These are phyloP conservation scores for Bacidia gigantensis DNA, from an alignment of 495 filamentous ascomycete species.

Conservation along the genomic window DNA sequence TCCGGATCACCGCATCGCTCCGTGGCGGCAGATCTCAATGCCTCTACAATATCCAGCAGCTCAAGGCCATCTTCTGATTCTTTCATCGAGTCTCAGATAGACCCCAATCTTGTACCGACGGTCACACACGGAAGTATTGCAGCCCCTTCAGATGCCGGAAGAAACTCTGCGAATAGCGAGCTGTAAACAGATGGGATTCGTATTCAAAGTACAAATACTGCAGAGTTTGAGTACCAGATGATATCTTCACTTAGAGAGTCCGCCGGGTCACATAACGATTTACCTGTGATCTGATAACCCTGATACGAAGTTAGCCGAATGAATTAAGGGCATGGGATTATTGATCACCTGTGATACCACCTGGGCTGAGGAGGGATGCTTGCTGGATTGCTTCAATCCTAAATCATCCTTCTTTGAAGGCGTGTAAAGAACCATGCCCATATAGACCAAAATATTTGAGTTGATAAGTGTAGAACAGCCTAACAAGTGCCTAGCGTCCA, in stretches of 20 bases:
- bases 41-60: constrained; percentile 22
- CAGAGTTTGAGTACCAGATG: constrained; percentile 41
- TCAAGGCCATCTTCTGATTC: constrained; percentile 45
- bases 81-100: constrained; percentile 38
- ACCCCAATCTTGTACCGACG: constrained; percentile 29
- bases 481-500: too few relatives aligned
- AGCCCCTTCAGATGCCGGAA: neutral
- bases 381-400: too few relatives aligned
- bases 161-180: constrained; percentile 1
- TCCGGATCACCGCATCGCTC: neutral
- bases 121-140: constrained; percentile 2
- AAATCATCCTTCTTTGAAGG: too few relatives aligned
- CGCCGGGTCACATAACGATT: constrained; percentile 23
- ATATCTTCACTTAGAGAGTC: constrained; percentile 50
- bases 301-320: too few relatives aligned
- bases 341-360: too few relatives aligned
- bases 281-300: too few relatives aligned
- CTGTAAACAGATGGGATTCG: neutral
- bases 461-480: too few relatives aligned
- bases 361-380: too few relatives aligned
- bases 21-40: constrained; percentile 1
- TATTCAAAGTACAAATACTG: constrained; percentile 19
- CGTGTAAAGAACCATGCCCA: too few relatives aligned
- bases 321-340: too few relatives aligned
- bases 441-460: too few relatives aligned